phyloP scores from a whole-genome alignment of 371 early-diverging fungal genomes.

The Mortierella sp. region DNA sequence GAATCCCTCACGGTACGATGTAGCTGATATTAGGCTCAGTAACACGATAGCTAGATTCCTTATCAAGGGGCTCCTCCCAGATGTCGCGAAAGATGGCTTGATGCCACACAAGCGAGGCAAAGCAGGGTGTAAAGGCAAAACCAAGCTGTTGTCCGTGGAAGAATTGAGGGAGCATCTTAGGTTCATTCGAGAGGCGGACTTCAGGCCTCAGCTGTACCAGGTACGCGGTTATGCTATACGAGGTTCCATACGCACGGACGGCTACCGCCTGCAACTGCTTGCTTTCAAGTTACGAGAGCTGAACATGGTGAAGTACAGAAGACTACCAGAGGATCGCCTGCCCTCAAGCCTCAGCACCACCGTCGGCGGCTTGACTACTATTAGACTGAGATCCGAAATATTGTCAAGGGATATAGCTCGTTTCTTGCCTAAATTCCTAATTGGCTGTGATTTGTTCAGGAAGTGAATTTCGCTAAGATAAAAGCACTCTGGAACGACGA shows the following conservation, averaged over 20 bases:
- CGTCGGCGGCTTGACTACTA: conserved; percentile 1
- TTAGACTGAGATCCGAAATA: conserved; percentile 16
- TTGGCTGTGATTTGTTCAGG: no score
- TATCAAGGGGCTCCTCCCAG: conserved; percentile 7
- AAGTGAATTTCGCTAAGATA: no score
- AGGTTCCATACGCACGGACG: conserved; percentile 18
- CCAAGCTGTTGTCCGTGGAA: not conserved
- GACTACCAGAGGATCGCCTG: conserved; percentile 10
- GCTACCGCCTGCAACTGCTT: conserved; percentile 10
- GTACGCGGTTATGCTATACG: conserved; percentile 8
- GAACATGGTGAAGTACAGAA: conserved; percentile 4
- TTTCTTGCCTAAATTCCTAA: no score
- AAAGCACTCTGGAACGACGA: no score
- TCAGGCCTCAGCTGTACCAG: not conserved
- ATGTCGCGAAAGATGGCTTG: conserved; percentile 7
- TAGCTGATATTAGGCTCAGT: conserved; percentile 1
- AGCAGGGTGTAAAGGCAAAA: not conserved
- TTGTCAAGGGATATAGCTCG: not conserved
- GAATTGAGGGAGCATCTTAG: conserved; percentile 9
- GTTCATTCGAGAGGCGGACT: not conserved
- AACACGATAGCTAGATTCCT: conserved; percentile 8
- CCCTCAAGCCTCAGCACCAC: conserved; percentile 12
- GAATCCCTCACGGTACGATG: not conserved
- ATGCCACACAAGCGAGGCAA: conserved; percentile 16
- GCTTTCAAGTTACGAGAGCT: conserved; percentile 20